These are phyloP conservation scores for Podaxis carcinomalis DNA, from an alignment of 768 basidiomycete genomes.

Conservation along the genomic window DNA sequence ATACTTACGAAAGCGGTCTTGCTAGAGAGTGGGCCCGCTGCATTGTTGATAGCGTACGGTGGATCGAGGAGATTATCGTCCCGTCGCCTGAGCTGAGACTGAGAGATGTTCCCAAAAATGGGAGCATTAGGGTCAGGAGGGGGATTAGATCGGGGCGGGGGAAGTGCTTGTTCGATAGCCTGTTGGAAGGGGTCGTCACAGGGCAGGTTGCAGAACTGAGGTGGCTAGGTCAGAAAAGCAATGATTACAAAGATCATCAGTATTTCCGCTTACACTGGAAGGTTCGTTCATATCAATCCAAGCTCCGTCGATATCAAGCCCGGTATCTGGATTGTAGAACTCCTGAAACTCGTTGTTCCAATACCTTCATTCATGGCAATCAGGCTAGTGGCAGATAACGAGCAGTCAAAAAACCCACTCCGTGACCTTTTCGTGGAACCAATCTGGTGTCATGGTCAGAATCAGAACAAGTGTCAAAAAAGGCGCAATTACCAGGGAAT, in stretches of 20 bases:
- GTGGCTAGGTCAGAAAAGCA: background rate
- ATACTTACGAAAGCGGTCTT: slow-evolving; percentile 49
- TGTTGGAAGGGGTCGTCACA: slow-evolving; percentile 58
- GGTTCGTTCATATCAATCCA: slow-evolving; percentile 83
- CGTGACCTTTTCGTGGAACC: slow-evolving; percentile 54
- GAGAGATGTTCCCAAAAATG: slow-evolving; percentile 34
- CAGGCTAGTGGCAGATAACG: background rate
- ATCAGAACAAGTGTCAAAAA: background rate
- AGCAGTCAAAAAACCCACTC: slow-evolving; percentile 28
- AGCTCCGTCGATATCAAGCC: slow-evolving; percentile 63
- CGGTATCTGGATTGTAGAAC: slow-evolving; percentile 50
- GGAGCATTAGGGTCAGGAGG: slow-evolving; percentile 52
- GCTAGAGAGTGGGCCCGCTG: slow-evolving; percentile 46
- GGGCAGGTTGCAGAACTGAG: slow-evolving; percentile 59
- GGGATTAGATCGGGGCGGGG: slow-evolving; percentile 44
- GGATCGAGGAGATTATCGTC: slow-evolving; percentile 44
- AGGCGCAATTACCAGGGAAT: background rate
- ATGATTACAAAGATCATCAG: background rate
- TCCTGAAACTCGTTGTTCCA: slow-evolving; percentile 59
- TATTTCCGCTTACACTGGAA: slow-evolving; percentile 41
- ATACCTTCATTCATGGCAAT: slow-evolving; percentile 32
- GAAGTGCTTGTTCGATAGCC: slow-evolving; percentile 46
- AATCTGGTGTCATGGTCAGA: slow-evolving; percentile 32
- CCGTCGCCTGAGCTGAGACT: slow-evolving; percentile 16
- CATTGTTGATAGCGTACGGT: slow-evolving; percentile 58